phyloP scores from a whole-genome alignment of 2,329 filamentous ascomycete genomes.

The Apiospora phragmitis region DNA sequence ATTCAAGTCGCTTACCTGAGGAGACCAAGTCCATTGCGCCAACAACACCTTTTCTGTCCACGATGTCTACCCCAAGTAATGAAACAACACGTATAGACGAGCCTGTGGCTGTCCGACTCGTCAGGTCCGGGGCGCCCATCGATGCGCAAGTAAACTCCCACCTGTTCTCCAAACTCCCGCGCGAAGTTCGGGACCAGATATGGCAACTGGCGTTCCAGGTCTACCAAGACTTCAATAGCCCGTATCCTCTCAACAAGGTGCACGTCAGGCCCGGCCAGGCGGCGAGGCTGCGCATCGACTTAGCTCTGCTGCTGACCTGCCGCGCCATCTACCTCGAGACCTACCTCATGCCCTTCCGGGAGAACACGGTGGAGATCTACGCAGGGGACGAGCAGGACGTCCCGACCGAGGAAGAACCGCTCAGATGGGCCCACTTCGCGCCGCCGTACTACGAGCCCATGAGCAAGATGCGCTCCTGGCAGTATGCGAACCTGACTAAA shows the following conservation, averaged over 20 bases:
- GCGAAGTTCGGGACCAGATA: slow-evolving; percentile 26
- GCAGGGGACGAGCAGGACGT: slow-evolving; percentile 23
- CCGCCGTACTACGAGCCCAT: slow-evolving; percentile 12
- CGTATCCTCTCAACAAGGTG: slow-evolving; percentile 18
- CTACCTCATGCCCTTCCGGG: slow-evolving; percentile 27
- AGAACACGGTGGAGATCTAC: slow-evolving; percentile 25
- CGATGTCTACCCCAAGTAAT: background rate
- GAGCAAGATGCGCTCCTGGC: slow-evolving; percentile 25
- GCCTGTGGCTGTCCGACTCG: background rate
- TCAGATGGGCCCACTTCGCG: slow-evolving; percentile 18
- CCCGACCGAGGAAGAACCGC: slow-evolving; percentile 16
- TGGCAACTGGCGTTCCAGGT: slow-evolving; percentile 26
- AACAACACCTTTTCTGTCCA: background rate
- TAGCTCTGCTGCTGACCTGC: slow-evolving; percentile 26
- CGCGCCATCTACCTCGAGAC: slow-evolving; percentile 29
- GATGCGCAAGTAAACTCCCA: slow-evolving; percentile 20
- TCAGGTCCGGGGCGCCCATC: slow-evolving; percentile 8
- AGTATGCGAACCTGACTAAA: slow-evolving; percentile 27
- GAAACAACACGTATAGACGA: background rate
- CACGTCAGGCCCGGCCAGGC: slow-evolving; percentile 26
- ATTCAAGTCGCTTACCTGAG: background rate
- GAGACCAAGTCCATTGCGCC: background rate
- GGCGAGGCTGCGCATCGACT: slow-evolving; percentile 22
- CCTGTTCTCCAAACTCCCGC: slow-evolving; percentile 25
- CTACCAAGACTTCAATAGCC: slow-evolving; percentile 22